Base-by-base conservation (phyloP, 768 basidiomycete genomes). In the Psilocybe cyanescens region DNA sequence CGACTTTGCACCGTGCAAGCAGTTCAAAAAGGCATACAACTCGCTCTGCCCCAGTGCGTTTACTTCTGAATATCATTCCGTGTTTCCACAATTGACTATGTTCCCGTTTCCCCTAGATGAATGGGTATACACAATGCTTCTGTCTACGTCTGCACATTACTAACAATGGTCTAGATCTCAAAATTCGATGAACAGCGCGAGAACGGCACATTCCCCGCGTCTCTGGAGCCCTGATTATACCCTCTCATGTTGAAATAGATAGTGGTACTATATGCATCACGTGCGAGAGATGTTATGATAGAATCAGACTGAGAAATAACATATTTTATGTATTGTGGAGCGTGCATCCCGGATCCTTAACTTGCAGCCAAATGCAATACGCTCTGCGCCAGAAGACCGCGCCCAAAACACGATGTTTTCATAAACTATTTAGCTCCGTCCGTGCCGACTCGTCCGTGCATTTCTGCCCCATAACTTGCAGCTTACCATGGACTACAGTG, bases 171-270 rank as follows among this genome's bases (percentile, higher is more conserved):
- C 24, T 61, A 95, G 97, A 88, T 90, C 74, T 72, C 80, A 69
- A 94, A 89, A 79, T 99, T 90, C 81, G 96, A 99, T 73, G 96
- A 97, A 58, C 95, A 98, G 78, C 87, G 96, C 74, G 95, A 99
- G 74, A 88, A 76, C 66, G 94, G 93, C 60, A 91, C 91, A 19
- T 97, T 97, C 87, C 93, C 95, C 35, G 92, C 93, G 9, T 94
- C 93, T 11, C 79, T 97, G 70, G 94, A 97, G 71, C 82, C 82
- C 59, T 83, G 67, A 70, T 58, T 52, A 55, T 56, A 55, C 49
- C 16, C 56, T 47, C 17, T 44, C 8, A 24, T 8, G 47, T 30
- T 31, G 49, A 19, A 59, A 45, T 55, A 56, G 28, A 57, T 16
- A 41, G 46, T 59, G 45, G 24, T 63, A 58, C 45, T 16, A 9